Conservation (phyloP, 2,329 filamentous ascomycete species). For the Magnaporthiopsis poae region DNA sequence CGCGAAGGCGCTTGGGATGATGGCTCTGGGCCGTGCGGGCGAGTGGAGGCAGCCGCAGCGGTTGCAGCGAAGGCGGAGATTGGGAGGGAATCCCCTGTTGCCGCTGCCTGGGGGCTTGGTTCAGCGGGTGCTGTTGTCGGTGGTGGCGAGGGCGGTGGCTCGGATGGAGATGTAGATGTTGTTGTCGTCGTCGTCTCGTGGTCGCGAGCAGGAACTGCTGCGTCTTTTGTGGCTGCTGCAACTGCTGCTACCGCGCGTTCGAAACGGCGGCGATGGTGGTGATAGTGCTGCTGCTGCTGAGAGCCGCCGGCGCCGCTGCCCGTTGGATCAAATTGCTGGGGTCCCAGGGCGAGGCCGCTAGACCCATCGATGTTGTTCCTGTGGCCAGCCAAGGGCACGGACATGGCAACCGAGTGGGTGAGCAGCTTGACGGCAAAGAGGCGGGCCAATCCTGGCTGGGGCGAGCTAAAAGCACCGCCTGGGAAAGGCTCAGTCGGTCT, state of each 20-base stretch:
- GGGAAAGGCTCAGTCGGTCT: neutral
- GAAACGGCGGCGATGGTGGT: neutral
- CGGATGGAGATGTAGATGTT: neutral
- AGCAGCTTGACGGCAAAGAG: too few species aligned
- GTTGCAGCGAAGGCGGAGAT: neutral
- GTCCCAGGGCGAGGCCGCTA: neutral
- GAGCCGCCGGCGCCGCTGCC: too few species aligned
- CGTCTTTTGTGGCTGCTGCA: too few species aligned
- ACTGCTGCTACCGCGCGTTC: neutral
- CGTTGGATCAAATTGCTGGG: neutral
- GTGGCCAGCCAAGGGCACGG: neutral
- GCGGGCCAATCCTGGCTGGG: neutral
- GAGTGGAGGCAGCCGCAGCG: neutral
- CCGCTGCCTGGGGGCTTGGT: neutral
- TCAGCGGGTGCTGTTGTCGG: neutral
- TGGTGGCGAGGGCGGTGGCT: too few species aligned
- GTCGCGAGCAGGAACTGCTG: neutral
- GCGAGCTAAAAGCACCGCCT: neutral
- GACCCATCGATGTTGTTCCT: neutral
- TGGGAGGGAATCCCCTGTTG: neutral
- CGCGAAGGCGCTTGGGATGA: neutral
- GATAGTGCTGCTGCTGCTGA: neutral
- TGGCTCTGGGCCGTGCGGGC: neutral
- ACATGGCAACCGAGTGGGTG: neutral
- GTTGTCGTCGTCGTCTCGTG: neutral